phyloP scores from a whole-genome alignment of 495 filamentous ascomycete species.

The Daldinia concentrica region DNA sequence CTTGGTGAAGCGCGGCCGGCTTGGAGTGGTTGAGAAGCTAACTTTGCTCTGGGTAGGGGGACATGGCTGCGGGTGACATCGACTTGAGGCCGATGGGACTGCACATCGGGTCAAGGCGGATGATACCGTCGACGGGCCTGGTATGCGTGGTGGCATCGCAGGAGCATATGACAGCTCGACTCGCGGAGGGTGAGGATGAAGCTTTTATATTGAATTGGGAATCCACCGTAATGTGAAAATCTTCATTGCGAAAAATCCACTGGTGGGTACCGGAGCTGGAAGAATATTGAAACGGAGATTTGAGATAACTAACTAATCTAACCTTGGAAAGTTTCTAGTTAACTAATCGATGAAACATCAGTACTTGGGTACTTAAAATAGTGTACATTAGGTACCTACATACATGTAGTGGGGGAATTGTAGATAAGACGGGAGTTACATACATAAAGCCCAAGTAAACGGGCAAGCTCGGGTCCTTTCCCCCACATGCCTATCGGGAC shows the following conservation, averaged over 20 bases:
- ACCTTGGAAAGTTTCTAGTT: too few relatives aligned
- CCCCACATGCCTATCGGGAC: neutral
- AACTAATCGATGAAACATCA: too few relatives aligned
- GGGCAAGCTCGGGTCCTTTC: neutral
- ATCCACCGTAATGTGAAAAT: conserved; percentile 7
- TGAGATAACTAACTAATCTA: too few relatives aligned
- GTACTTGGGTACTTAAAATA: neutral
- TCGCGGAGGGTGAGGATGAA: conserved; percentile 22
- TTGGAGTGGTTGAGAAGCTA: conserved; percentile 43
- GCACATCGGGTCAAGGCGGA: conserved; percentile 11
- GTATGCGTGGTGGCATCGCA: conserved; percentile 45
- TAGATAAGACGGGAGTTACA: too few relatives aligned
- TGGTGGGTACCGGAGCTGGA: conserved; percentile 12
- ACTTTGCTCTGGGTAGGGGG: conserved; percentile 9
- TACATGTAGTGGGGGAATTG: too few relatives aligned
- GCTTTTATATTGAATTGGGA: conserved; percentile 19
- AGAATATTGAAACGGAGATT: neutral
- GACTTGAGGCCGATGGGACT: conserved; percentile 6
- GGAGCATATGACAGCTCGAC: conserved; percentile 24
- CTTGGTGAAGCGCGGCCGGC: conserved; percentile 38
- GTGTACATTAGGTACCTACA: too few relatives aligned
- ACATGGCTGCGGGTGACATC: conserved; percentile 14
- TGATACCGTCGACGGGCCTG: conserved; percentile 26
- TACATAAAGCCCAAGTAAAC: neutral
- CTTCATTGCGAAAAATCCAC: neutral